phyloP scores from a whole-genome alignment of 257 asterid genomes.

The Rubia yunnanensis region DNA sequence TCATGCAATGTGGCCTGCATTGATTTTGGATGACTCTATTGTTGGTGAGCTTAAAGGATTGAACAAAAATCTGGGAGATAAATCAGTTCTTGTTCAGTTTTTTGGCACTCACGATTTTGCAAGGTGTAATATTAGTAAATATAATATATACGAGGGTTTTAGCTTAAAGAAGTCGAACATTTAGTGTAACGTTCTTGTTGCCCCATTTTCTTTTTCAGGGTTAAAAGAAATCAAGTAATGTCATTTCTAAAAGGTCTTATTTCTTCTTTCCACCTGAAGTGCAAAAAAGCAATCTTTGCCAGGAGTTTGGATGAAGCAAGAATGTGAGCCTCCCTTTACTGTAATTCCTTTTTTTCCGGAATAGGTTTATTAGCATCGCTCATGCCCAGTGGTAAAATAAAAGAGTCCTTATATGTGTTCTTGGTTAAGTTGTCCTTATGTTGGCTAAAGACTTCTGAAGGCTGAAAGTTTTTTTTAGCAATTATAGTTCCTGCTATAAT shows the following conservation, averaged over 20 bases:
- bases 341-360: constrained; percentile 2
- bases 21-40: constrained; percentile 75
- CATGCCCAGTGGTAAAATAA: neutral
- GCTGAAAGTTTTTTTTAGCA: neutral
- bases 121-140: constrained; percentile 38
- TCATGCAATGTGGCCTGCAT: constrained; percentile 98
- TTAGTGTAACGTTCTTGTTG: constrained; percentile 15
- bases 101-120: constrained; percentile 99
- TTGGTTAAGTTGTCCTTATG: neutral
- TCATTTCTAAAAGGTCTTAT: constrained; percentile 88
- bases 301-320: constrained; percentile 86
- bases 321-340: constrained; percentile 44
- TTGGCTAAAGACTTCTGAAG: neutral
- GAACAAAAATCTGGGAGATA: constrained; percentile 62
- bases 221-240: constrained; percentile 58
- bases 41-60: constrained; percentile 60
- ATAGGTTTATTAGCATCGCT: neutral
- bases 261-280: constrained; percentile 78
- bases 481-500: neutral
- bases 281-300: constrained; percentile 69
- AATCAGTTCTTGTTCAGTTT: constrained; percentile 84
- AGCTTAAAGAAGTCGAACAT: neutral
- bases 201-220: constrained; percentile 41
- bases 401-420: neutral
- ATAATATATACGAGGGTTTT: neutral